Percentiles rank a stretch among this genome's conserved stretches.
phyloP scores from a whole-genome alignment of 164 flowering plant genomes.

The Hamamelis virginiana region DNA sequence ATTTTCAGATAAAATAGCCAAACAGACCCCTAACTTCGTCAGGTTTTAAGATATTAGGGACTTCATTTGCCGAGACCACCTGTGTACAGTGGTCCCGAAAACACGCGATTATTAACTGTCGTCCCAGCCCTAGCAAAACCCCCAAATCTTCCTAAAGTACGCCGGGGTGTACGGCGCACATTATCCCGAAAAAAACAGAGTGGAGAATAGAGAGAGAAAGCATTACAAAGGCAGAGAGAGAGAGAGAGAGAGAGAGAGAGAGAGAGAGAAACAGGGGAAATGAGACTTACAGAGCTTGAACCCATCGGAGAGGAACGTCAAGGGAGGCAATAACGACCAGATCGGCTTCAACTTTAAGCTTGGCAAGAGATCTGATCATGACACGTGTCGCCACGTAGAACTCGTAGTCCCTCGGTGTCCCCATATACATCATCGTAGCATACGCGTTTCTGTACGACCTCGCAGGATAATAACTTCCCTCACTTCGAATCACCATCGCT shows the following conservation, averaged over 20 bases:
- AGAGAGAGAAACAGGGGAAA: neutral
- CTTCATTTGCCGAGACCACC: too few relatives aligned
- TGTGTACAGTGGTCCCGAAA: too few relatives aligned
- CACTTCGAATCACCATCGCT: neutral
- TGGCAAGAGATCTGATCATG: constrained; percentile 65
- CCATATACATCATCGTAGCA: constrained; percentile 98
- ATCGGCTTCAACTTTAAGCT: constrained; percentile 72
- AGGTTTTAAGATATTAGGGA: too few relatives aligned
- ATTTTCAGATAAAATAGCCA: too few relatives aligned
- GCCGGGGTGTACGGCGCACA: too few relatives aligned
- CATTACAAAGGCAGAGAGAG: too few relatives aligned
- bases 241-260: constrained; percentile 13
- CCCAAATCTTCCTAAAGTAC: too few relatives aligned
- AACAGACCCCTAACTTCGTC: too few relatives aligned
- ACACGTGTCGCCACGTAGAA: constrained; percentile 90
- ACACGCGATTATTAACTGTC: too few relatives aligned
- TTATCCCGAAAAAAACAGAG: neutral
- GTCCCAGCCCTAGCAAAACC: too few relatives aligned
- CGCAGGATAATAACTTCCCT: neutral
- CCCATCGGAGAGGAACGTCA: constrained; percentile 85
- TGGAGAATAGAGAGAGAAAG: too few relatives aligned
- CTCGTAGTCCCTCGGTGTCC: constrained; percentile 97
- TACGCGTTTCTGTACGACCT: constrained; percentile 58
- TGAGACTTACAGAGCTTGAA: constrained; percentile 69
- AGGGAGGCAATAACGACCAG: constrained; percentile 85